phyloP scores from a whole-genome alignment of 768 basidiomycete species.

The Kwoniella pini region DNA sequence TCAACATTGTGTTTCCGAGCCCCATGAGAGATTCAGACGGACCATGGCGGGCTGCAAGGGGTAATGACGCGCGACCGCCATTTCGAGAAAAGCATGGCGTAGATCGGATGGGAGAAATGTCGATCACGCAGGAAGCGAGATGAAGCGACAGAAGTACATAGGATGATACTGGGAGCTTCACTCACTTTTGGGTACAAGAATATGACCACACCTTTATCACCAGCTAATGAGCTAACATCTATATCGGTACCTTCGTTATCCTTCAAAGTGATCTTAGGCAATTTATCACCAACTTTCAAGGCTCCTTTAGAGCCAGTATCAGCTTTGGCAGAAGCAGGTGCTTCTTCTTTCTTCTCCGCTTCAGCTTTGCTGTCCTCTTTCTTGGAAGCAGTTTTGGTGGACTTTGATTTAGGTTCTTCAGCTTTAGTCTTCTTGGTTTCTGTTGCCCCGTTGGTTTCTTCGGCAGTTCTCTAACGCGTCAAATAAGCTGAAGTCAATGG shows the following conservation, averaged over 20 bases:
- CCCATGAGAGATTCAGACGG: too few relatives aligned
- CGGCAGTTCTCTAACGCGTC: conserved; percentile 15
- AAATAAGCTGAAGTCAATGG: too few relatives aligned
- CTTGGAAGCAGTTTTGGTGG: conserved; percentile 13
- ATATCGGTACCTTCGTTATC: conserved; percentile 83
- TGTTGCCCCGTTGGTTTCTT: not conserved
- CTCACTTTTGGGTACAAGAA: conserved; percentile 55
- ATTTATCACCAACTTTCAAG: conserved; percentile 71
- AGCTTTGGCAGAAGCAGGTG: conserved; percentile 39
- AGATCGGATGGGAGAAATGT: too few relatives aligned
- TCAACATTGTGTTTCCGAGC: too few relatives aligned
- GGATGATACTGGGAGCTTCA: not conserved
- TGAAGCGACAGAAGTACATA: too few relatives aligned
- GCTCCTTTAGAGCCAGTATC: conserved; percentile 33
- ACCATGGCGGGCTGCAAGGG: too few relatives aligned
- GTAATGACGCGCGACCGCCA: too few relatives aligned
- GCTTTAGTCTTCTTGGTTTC: conserved; percentile 30
- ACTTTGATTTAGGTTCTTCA: conserved; percentile 24
- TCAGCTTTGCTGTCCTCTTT: conserved; percentile 29
- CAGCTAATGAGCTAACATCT: conserved; percentile 64
- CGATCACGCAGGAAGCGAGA: too few relatives aligned
- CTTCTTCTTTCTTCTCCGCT: conserved; percentile 44
- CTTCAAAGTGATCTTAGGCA: conserved; percentile 74
- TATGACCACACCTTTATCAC: conserved; percentile 71
- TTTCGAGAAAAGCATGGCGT: too few relatives aligned